Conservation (phyloP, 768 basidiomycete species). For the Sporobolomyces pararoseus region DNA sequence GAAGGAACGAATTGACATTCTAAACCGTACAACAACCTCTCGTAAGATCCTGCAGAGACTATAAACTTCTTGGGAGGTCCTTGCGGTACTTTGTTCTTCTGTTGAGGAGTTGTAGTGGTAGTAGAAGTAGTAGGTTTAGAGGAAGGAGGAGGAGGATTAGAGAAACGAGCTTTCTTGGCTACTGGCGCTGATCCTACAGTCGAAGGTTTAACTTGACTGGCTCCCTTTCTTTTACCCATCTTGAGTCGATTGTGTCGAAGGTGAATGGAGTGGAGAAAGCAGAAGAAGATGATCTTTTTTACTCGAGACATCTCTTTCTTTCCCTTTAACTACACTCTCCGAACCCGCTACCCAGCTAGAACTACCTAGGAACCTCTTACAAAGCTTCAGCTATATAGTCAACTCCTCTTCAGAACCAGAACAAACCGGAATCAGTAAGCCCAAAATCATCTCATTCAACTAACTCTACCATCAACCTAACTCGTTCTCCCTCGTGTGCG, state of each 20-base stretch:
- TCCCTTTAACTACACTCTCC: not conserved
- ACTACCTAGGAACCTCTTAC: not conserved
- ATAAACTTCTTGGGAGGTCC: constrained; percentile 61
- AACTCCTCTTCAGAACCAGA: not conserved
- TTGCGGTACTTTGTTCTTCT: not conserved
- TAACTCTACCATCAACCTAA: not conserved
- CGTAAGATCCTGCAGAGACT: constrained; percentile 87
- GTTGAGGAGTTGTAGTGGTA: not conserved
- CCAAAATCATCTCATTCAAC: not conserved
- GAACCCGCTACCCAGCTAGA: not conserved
- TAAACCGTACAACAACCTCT: constrained; percentile 70
- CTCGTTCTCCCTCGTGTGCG: not conserved
- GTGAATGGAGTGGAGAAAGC: not conserved
- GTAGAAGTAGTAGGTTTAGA: not conserved
- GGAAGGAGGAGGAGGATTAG: constrained; percentile 25
- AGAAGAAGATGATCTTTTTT: not conserved
- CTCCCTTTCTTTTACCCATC: constrained; percentile 27
- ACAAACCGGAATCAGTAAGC: no score
- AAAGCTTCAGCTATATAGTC: not conserved
- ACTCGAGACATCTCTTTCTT: not conserved
- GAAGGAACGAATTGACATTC: constrained; percentile 42
- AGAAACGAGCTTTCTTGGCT: constrained; percentile 29
- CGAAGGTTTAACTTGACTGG: not conserved
- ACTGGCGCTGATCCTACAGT: not conserved
- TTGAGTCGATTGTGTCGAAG: not conserved